phyloP scores from a whole-genome alignment of 2,329 filamentous ascomycete species.

The Colletotrichum sp. region DNA sequence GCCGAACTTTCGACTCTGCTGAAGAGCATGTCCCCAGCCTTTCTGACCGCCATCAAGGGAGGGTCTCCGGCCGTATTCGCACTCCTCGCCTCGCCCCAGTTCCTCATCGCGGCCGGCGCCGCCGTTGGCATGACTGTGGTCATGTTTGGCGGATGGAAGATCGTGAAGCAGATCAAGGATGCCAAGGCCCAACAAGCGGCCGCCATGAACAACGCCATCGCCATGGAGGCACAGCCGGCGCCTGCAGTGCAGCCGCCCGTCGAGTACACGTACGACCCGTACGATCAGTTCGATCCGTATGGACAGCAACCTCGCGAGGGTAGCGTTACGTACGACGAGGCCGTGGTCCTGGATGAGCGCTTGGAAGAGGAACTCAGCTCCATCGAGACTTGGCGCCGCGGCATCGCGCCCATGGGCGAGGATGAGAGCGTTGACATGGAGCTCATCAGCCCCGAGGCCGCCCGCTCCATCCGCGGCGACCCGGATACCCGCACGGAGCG shows the following conservation, averaged over 20 bases:
- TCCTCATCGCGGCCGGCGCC: constrained; percentile 89
- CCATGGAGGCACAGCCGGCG: constrained; percentile 26
- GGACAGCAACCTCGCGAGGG: constrained; percentile 16
- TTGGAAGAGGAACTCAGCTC: constrained; percentile 60
- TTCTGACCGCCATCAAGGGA: constrained; percentile 76
- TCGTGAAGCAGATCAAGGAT: constrained; percentile 82
- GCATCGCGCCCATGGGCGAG: constrained; percentile 53
- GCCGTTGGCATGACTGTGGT: constrained; percentile 94
- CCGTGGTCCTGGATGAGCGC: constrained; percentile 47
- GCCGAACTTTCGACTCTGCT: constrained; percentile 87
- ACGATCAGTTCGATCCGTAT: constrained; percentile 6
- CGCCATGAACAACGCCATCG: constrained; percentile 28
- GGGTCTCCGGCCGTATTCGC: constrained; percentile 86
- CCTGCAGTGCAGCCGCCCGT: neutral
- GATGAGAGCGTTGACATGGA: constrained; percentile 57
- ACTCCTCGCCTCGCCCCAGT: constrained; percentile 87
- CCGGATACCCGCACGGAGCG: constrained; percentile 42
- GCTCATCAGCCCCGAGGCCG: constrained; percentile 62
- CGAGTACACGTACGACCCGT: constrained; percentile 9
- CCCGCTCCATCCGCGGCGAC: constrained; percentile 50
- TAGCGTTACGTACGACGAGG: constrained; percentile 53
- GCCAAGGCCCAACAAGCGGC: constrained; percentile 33
- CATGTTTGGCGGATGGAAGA: constrained; percentile 96
- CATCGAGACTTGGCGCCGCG: constrained; percentile 65
- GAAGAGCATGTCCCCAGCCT: constrained; percentile 82